Base-by-base conservation (phyloP, 164 flowering plant species). In the Buxus sempervirens region DNA sequence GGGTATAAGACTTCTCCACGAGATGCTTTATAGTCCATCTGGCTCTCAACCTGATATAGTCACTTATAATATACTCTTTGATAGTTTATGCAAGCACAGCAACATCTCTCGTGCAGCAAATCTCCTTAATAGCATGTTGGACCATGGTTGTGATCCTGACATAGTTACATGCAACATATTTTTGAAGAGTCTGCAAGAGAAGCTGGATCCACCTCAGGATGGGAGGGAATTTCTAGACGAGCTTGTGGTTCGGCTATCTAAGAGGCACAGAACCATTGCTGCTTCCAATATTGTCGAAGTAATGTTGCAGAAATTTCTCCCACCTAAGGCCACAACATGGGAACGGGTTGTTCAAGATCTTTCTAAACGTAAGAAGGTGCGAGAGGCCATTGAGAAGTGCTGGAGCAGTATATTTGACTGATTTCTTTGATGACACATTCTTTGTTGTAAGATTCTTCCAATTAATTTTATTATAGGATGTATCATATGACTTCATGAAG, bases 131-230 rank as follows among this genome's bases (percentile, higher is more conserved):
- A 68, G 67, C 32, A 91, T 91, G 98, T 62, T 93, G 60, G 88
- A 87, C 74, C 76, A 63, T 60, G 90, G 83, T 20, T 89, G 91
- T 76, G 93, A 93, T 78, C 97, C 97, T 58, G 89, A 91, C 71
- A 25, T 77, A 14, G 70, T 71, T 59, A 89, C 94, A 20, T 91
- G 98, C 73, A 82, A 88, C 63, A 83, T 83, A 38, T 87, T 93
- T 65, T 67, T 93, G 80, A 81, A 64, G 70, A 70, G 78, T 72
- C 75, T 93, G 59, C 76, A 71, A 49, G 88, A 93, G 70, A 85
- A 82, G 61, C 26, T 75, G 64, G 67, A 82, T 27, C 84, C 87
- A 54, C 83, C 86, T 41, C 84, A 82, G 73, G 88, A 82, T 76
- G 87, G 92, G 51, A 74, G 82, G 27, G 81, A 87, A 26, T 94